Conservation (phyloP, 2,329 filamentous ascomycete species). For the Emmonsiellopsis sp. region DNA sequence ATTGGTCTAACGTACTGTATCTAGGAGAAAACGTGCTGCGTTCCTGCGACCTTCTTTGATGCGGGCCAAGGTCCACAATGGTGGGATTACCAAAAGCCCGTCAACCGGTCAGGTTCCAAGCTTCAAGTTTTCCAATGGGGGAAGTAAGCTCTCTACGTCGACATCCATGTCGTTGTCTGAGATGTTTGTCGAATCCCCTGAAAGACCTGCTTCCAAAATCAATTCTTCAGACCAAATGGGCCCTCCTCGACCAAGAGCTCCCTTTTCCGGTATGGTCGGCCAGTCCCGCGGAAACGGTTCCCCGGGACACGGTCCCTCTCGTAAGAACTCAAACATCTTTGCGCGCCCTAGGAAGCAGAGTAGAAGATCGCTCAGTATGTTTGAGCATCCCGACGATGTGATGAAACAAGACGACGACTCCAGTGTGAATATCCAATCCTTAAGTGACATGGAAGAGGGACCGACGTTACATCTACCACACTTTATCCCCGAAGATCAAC, state of each 20-base stretch:
- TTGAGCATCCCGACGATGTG: slow-evolving; percentile 80
- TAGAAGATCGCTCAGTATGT: slow-evolving; percentile 93
- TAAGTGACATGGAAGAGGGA: slow-evolving; percentile 74
- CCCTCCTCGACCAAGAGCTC: slow-evolving; percentile 55
- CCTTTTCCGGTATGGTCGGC: slow-evolving; percentile 52
- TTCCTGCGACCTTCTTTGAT: slow-evolving; percentile 66
- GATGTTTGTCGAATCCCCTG: slow-evolving; percentile 72
- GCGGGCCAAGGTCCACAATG: slow-evolving; percentile 64
- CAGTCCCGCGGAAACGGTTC: slow-evolving; percentile 61
- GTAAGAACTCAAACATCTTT: slow-evolving; percentile 64
- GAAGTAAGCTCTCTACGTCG: slow-evolving; percentile 42
- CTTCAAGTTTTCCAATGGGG: slow-evolving; percentile 63
- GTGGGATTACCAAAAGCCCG: slow-evolving; percentile 53
- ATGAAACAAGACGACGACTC: slow-evolving; percentile 65
- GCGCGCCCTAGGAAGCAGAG: slow-evolving; percentile 78
- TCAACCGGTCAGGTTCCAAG: slow-evolving; percentile 59
- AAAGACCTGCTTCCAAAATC: slow-evolving; percentile 53
- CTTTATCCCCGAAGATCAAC: slow-evolving; percentile 69
- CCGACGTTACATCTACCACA: slow-evolving; percentile 71
- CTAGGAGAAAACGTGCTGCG: slow-evolving; percentile 57
- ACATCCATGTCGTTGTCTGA: slow-evolving; percentile 64
- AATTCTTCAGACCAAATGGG: slow-evolving; percentile 51
- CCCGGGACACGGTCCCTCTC: slow-evolving; percentile 60
- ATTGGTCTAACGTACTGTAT: slow-evolving; percentile 5
- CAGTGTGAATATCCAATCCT: slow-evolving; percentile 55